These are phyloP conservation scores for Pisolithus tinctorius DNA, from an alignment of 768 basidiomycete species.

Conservation along the genomic window DNA sequence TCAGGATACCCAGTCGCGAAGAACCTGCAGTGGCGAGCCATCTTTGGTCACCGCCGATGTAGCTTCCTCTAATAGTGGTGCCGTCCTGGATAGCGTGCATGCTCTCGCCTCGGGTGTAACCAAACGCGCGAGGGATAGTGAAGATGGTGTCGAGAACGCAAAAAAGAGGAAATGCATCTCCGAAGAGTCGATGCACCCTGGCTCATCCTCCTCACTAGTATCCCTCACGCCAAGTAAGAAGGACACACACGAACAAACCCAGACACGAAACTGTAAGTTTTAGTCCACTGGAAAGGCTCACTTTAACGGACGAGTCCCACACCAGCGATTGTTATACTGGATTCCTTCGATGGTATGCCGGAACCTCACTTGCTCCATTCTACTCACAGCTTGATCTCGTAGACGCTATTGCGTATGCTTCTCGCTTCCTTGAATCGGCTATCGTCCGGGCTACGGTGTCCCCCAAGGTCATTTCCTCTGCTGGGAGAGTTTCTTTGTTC, in stretches of 20 bases:
- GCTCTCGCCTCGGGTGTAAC: slow-evolving; percentile 8
- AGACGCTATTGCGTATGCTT: slow-evolving; percentile 15
- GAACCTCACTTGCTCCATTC: background rate
- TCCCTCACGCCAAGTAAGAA: background rate
- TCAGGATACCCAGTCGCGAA: slow-evolving; percentile 24
- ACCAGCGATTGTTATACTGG: slow-evolving; percentile 16
- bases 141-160: background rate
- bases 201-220: background rate
- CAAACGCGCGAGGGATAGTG: slow-evolving; percentile 10
- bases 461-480: background rate
- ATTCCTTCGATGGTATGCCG: slow-evolving; percentile 13
- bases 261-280: slow-evolving; percentile 16
- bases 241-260: slow-evolving; percentile 14
- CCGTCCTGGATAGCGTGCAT: slow-evolving; percentile 1
- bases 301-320: slow-evolving; percentile 1
- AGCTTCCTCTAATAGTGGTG: slow-evolving; percentile 8
- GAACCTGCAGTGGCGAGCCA: slow-evolving; percentile 21
- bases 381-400: slow-evolving; percentile 1
- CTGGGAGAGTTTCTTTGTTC: slow-evolving; percentile 10
- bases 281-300: background rate
- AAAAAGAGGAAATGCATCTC: background rate
- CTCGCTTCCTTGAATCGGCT: slow-evolving; percentile 15
- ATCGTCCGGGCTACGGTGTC: background rate
- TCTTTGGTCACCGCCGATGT: slow-evolving; percentile 15
- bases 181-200: background rate